A percentile compares a stretch with the other conserved stretches of the same genome.
These are phyloP conservation scores for Lentinula lateritia DNA, from an alignment of 768 basidiomycete genomes.

Conservation along the genomic window DNA sequence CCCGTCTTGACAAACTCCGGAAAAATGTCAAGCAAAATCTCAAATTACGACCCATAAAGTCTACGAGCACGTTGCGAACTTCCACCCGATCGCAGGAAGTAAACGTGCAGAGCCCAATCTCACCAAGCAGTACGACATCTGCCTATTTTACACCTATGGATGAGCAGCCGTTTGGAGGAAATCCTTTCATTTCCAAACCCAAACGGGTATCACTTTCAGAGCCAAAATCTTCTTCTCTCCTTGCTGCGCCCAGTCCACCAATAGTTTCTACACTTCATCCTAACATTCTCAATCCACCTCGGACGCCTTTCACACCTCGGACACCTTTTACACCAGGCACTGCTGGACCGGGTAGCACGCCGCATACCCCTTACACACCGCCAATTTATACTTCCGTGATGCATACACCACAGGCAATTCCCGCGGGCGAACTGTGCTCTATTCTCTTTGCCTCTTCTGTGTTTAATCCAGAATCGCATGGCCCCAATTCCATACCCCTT, in stretches of 20 bases:
- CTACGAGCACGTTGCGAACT: conserved; percentile 41
- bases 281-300: not conserved
- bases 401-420: conserved; percentile 25
- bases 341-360: not conserved
- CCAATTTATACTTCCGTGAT: conserved; percentile 12
- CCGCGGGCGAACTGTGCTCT: conserved; percentile 39
- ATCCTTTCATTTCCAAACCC: not conserved
- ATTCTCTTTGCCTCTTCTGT: conserved; percentile 39
- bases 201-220: not conserved
- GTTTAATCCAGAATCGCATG: conserved; percentile 16
- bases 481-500: conserved; percentile 35
- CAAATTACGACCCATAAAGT: conserved; percentile 70
- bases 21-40: conserved; percentile 73
- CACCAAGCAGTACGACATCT: conserved; percentile 9
- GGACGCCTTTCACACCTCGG: conserved; percentile 8
- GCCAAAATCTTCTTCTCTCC: not conserved
- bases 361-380: conserved; percentile 11
- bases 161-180: not conserved
- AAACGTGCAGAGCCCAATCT: not conserved
- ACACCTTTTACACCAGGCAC: conserved; percentile 1
- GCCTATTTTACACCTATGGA: conserved; percentile 11
- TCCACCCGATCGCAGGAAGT: not conserved
- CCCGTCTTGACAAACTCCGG: conserved; percentile 62
- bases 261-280: conserved; percentile 10
- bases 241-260: conserved; percentile 11